Percentiles rank a stretch among this genome's conserved stretches.
Conservation (phyloP, 2,329 filamentous ascomycete genomes). For the Trichoderma sp. region DNA sequence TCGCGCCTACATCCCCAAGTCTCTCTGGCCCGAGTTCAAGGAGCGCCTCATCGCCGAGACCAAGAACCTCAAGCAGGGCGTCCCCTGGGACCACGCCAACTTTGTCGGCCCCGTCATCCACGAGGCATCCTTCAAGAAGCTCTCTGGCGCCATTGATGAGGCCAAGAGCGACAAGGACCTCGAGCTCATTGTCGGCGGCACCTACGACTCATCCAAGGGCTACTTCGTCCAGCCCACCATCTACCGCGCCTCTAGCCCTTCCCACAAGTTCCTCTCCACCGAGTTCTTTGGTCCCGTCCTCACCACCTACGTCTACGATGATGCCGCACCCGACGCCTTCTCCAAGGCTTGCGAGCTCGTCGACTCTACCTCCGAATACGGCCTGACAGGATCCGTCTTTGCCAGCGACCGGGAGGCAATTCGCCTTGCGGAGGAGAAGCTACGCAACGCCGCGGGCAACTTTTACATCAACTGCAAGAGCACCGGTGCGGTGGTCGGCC, state of each 20-base stretch:
- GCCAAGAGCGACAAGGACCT: constrained; percentile 77
- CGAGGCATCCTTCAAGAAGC: constrained; percentile 77
- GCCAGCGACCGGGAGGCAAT: constrained; percentile 69
- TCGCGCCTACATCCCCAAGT: constrained; percentile 76
- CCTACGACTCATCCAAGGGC: constrained; percentile 75
- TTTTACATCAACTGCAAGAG: constrained; percentile 88
- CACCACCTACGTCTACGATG: constrained; percentile 76
- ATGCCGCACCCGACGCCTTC: constrained; percentile 62
- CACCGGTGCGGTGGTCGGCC: constrained; percentile 72
- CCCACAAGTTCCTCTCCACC: constrained; percentile 72
- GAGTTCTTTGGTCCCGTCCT: constrained; percentile 85
- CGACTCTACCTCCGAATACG: constrained; percentile 75
- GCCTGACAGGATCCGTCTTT: constrained; percentile 76
- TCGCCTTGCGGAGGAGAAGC: constrained; percentile 68
- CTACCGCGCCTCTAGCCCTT: constrained; percentile 73
- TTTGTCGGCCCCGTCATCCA: constrained; percentile 91
- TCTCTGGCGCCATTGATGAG: constrained; percentile 74
- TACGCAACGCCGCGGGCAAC: constrained; percentile 77
- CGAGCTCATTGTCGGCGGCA: constrained; percentile 74
- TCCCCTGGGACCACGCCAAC: constrained; percentile 70
- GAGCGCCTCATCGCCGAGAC: constrained; percentile 69
- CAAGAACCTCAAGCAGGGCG: constrained; percentile 70
- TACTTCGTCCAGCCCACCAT: constrained; percentile 86
- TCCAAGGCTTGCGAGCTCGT: constrained; percentile 63
- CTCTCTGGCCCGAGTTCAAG: constrained; percentile 73